A percentile compares a stretch with the other conserved stretches of the same genome.
These are phyloP conservation scores for Arachis monticola DNA, from an alignment of 331 rosid genomes.

Conservation along the genomic window DNA sequence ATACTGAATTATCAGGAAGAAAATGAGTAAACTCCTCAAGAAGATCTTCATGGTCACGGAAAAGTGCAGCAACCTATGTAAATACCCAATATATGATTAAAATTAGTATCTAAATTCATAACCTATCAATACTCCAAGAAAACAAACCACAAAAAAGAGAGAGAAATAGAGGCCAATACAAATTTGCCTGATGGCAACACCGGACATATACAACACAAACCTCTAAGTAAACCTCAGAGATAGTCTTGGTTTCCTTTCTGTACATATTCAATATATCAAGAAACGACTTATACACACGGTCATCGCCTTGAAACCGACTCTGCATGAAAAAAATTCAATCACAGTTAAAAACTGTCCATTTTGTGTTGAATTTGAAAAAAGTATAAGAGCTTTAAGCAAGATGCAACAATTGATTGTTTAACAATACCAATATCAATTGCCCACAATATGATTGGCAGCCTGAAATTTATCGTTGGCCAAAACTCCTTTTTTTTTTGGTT, in stretches of 20 bases:
- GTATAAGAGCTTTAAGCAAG: slow-evolving; percentile 10
- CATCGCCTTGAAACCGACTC: slow-evolving; percentile 91
- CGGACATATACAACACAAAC: slow-evolving; percentile 46
- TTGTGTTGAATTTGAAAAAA: slow-evolving; percentile 4
- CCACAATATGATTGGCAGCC: slow-evolving; percentile 10
- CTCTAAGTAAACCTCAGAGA: slow-evolving; percentile 83
- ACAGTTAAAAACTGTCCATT: slow-evolving; percentile 35
- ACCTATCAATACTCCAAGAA: background rate
- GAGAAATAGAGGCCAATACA: background rate
- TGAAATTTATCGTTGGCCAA: background rate
- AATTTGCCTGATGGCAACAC: slow-evolving; percentile 8
- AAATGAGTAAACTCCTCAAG: slow-evolving; percentile 91
- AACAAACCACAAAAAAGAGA: background rate
- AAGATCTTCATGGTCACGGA: slow-evolving; percentile 83
- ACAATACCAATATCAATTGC: background rate
- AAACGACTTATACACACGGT: slow-evolving; percentile 87
- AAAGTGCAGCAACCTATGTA: slow-evolving; percentile 80
- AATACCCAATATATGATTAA: slow-evolving; percentile 37
- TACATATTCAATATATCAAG: slow-evolving; percentile 94
- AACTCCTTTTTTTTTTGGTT: background rate
- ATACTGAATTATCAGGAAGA: slow-evolving; percentile 82
- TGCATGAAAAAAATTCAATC: slow-evolving; percentile 53
- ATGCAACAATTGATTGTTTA: slow-evolving; percentile 14
- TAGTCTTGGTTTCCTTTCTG: slow-evolving; percentile 90
- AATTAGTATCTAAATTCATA: slow-evolving; percentile 25